Percentiles rank a stretch among this genome's conserved stretches.
Evolutionary conservation across 441 rosid species (phyloP).

Genomic region (Brassica balearica): DNA sequence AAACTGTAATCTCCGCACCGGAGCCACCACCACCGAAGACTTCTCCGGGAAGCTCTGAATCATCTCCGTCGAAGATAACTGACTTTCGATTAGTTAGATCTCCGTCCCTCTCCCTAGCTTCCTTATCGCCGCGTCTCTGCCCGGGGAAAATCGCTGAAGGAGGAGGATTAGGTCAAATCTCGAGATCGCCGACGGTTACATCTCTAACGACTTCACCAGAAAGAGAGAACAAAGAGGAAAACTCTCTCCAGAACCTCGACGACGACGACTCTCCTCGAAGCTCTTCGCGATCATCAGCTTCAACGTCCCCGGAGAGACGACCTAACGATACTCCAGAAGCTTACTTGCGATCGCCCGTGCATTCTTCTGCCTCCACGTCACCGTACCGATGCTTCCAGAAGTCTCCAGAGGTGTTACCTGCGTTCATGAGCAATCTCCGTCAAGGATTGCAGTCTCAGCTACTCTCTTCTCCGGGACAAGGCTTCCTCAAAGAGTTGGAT

Average conservation of each 20-base stretch:
- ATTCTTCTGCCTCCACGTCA: slow-evolving; percentile 57
- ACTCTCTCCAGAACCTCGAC: slow-evolving; percentile 36
- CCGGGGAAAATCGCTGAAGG: slow-evolving; percentile 29
- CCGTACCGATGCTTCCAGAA: slow-evolving; percentile 50
- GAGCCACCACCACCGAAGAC: slow-evolving; percentile 28
- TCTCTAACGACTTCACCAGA: slow-evolving; percentile 59
- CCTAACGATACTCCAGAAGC: slow-evolving; percentile 50
- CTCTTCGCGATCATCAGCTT: slow-evolving; percentile 42
- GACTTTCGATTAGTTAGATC: slow-evolving; percentile 39
- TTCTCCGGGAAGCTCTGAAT: slow-evolving; percentile 43
- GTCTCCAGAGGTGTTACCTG: slow-evolving; percentile 49
- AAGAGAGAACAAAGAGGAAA: slow-evolving; percentile 44
- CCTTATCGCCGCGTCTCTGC: slow-evolving; percentile 31
- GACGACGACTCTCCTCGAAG: slow-evolving; percentile 44
- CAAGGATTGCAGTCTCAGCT: slow-evolving; percentile 47
- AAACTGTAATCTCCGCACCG: slow-evolving; percentile 45
- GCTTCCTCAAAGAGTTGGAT: slow-evolving; percentile 41
- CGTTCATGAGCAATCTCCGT: slow-evolving; percentile 47
- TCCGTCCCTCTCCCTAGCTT: slow-evolving; percentile 43
- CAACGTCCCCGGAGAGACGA: slow-evolving; percentile 52
- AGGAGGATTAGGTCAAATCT: slow-evolving; percentile 26
- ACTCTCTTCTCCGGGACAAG: slow-evolving; percentile 48
- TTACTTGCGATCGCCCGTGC: slow-evolving; percentile 45
- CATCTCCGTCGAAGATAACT: slow-evolving; percentile 45
- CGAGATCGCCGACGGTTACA: slow-evolving; percentile 45